A percentile compares a stretch with the other conserved stretches of the same genome.
Conservation (phyloP, 1,284 basidiomycete species). For the Malassezia vespertilionis region DNA sequence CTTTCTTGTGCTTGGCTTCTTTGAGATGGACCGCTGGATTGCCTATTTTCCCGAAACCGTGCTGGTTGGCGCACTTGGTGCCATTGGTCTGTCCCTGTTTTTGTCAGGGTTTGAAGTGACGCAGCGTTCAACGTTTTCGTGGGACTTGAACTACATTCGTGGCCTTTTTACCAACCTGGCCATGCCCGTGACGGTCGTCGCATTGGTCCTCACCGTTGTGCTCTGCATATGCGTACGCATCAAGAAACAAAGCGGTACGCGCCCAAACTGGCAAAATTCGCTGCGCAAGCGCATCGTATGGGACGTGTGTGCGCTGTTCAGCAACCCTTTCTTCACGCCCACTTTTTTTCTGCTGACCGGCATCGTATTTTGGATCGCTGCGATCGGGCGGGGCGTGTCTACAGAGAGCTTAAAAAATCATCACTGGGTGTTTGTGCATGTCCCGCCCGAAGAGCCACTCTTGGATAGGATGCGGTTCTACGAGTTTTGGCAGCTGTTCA, state of each 20-base stretch:
- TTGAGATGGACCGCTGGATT: slow-evolving; percentile 5
- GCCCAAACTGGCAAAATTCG: slow-evolving; percentile 1
- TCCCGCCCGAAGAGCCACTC: neutral
- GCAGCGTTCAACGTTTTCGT: slow-evolving; percentile 7
- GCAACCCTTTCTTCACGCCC: slow-evolving; percentile 5
- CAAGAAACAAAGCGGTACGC: slow-evolving; percentile 1
- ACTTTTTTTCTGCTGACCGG: neutral
- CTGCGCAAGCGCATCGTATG: neutral
- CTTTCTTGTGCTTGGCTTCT: slow-evolving; percentile 4
- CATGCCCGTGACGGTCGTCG: slow-evolving; percentile 3
- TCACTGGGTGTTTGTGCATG: slow-evolving; percentile 10
- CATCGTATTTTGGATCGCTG: slow-evolving; percentile 4
- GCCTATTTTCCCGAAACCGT: slow-evolving; percentile 10
- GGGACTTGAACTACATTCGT: neutral
- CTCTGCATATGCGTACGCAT: slow-evolving; percentile 1
- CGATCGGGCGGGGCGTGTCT: neutral
- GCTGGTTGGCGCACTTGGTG: slow-evolving; percentile 8
- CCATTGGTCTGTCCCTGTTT: slow-evolving; percentile 7
- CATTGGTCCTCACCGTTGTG: neutral
- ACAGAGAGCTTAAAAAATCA: neutral
- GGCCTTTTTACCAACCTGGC: neutral
- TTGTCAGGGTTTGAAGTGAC: slow-evolving; percentile 6
- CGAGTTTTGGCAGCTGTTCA: slow-evolving; percentile 6
- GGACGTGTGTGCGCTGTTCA: slow-evolving; percentile 1
- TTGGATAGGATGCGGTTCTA: slow-evolving; percentile 4